Evolutionary conservation across 2,329 filamentous ascomycete genomes (phyloP).

Genomic region (Aspergillus sp.): DNA sequence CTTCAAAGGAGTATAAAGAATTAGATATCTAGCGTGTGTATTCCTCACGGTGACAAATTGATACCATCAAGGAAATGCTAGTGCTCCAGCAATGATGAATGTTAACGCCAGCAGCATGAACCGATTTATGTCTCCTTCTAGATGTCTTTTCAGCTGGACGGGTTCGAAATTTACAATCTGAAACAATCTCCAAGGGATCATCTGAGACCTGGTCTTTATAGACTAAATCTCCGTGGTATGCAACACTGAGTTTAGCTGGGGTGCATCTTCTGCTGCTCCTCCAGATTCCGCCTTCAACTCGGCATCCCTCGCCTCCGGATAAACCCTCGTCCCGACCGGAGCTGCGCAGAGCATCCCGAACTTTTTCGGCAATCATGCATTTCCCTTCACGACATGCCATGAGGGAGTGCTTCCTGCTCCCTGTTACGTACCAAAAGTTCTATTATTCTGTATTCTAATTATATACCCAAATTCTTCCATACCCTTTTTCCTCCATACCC

Average conservation of each 20-base stretch:
- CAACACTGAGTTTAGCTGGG: not conserved
- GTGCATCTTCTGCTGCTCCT: not conserved
- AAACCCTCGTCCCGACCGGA: slow-evolving; percentile 11
- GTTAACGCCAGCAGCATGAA: no score
- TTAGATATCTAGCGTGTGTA: no score
- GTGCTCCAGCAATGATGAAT: no score
- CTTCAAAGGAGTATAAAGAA: no score
- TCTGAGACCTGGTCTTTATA: not conserved
- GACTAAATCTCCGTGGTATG: not conserved
- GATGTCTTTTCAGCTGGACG: not conserved
- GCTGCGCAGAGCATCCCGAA: slow-evolving; percentile 12
- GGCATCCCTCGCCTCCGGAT: slow-evolving; percentile 8
- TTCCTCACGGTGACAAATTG: no score
- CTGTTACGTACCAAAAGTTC: not conserved
- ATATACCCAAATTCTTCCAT: not conserved
- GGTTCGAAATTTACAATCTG: not conserved
- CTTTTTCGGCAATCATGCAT: slow-evolving; percentile 8
- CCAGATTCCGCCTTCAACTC: not conserved
- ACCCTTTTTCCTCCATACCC: not conserved
- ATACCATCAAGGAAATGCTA: no score
- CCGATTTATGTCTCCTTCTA: no score
- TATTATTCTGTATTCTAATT: not conserved
- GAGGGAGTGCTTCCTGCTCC: not conserved
- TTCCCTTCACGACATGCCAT: not conserved
- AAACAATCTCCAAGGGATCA: not conserved